These are phyloP conservation scores for Dillenia turbinata DNA, from an alignment of 164 flowering plant species.

Conservation along the genomic window DNA sequence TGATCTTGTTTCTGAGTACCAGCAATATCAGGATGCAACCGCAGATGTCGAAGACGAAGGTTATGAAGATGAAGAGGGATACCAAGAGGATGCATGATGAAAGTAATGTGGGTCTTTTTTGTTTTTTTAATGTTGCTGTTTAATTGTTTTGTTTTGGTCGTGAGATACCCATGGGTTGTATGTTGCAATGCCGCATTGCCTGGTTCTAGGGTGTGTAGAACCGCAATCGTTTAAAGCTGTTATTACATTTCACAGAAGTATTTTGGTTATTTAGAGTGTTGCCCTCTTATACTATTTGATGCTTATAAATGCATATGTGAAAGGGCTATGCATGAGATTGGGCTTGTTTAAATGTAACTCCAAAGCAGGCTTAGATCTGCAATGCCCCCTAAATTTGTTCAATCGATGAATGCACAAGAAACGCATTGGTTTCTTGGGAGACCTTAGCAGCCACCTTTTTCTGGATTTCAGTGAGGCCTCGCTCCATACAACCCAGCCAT, in stretches of 20 bases:
- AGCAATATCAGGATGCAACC: constrained; percentile 41
- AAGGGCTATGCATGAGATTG: too few species aligned
- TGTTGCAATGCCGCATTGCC: constrained; percentile 8
- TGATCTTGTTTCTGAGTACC: constrained; percentile 37
- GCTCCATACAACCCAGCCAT: constrained; percentile 76
- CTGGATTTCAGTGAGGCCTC: constrained; percentile 70
- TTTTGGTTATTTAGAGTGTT: too few species aligned
- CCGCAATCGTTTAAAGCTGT: too few species aligned
- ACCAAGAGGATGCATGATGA: constrained; percentile 8
- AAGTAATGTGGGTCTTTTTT: not conserved
- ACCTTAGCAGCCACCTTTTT: constrained; percentile 50
- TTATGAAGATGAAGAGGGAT: constrained; percentile 25
- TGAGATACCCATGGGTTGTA: not conserved
- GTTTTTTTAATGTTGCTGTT: not conserved
- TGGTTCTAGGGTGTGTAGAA: not conserved
- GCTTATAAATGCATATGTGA: too few species aligned
- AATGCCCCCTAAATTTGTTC: constrained; percentile 98
- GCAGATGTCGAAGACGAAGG: constrained; percentile 26
- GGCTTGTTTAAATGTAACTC: constrained; percentile 34
- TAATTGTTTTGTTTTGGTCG: not conserved
- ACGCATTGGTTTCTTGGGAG: constrained; percentile 71
- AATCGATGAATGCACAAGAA: constrained; percentile 79
- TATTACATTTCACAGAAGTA: too few species aligned
- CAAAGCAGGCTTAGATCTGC: constrained; percentile 75
- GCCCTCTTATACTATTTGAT: too few species aligned